These are phyloP conservation scores for Melastoma malabathricum DNA, from an alignment of 345 rosid genomes.

Conservation along the genomic window DNA sequence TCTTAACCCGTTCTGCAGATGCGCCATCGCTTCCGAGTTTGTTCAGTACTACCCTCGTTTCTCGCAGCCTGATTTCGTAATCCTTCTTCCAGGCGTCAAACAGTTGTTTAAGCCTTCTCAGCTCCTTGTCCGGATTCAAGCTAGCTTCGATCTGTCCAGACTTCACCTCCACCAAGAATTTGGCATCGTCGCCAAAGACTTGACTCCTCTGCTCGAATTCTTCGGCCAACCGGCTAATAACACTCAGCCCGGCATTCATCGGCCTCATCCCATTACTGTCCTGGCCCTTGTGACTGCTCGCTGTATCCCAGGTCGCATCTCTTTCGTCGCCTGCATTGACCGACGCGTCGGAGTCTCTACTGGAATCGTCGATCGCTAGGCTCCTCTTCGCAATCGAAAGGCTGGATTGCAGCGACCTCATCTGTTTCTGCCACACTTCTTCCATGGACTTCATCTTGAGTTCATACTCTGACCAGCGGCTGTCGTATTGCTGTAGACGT, in stretches of 20 bases:
- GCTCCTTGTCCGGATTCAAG: slow-evolving; percentile 82
- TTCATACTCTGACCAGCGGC: slow-evolving; percentile 95
- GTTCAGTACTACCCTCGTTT: slow-evolving; percentile 72
- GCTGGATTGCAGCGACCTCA: slow-evolving; percentile 92
- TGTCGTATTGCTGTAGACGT: slow-evolving; percentile 88
- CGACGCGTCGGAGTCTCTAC: slow-evolving; percentile 85
- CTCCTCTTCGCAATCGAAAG: slow-evolving; percentile 97
- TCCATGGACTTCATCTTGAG: slow-evolving; percentile 98
- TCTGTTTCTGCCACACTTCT: slow-evolving; percentile 98
- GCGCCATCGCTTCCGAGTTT: slow-evolving; percentile 83
- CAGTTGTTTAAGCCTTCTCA: slow-evolving; percentile 82
- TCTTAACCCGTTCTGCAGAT: slow-evolving; percentile 51
- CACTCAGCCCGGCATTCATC: slow-evolving; percentile 72
- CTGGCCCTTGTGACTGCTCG: slow-evolving; percentile 42
- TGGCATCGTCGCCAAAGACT: slow-evolving; percentile 91
- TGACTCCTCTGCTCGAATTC: slow-evolving; percentile 95
- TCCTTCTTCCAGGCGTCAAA: slow-evolving; percentile 98
- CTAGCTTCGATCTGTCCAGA: slow-evolving; percentile 96
- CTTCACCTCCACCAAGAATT: slow-evolving; percentile 94
- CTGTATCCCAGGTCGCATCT: slow-evolving; percentile 54
- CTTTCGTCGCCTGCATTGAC: slow-evolving; percentile 68
- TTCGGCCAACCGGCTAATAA: slow-evolving; percentile 78
- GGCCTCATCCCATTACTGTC: slow-evolving; percentile 71
- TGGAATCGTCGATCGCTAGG: slow-evolving; percentile 74
- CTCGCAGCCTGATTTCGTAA: slow-evolving; percentile 64